These are phyloP conservation scores for Paxillus ammoniavirescens DNA, from an alignment of 768 basidiomycete species.

Conservation along the genomic window DNA sequence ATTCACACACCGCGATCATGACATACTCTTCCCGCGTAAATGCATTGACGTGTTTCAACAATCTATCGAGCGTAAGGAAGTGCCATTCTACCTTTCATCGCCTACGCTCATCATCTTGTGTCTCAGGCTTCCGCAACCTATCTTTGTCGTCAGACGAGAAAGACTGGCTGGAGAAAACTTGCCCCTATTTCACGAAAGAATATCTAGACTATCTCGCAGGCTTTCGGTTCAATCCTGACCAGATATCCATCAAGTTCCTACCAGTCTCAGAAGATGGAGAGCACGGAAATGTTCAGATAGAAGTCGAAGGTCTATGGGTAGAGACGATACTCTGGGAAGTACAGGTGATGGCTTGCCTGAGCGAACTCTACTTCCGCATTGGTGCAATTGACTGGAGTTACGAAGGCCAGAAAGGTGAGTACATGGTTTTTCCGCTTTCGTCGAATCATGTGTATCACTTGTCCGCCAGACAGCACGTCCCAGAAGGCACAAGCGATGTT, in stretches of 20 bases:
- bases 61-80: conserved; percentile 56
- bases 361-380: conserved; percentile 82
- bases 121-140: conserved; percentile 67
- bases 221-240: conserved; percentile 70
- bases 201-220: conserved; percentile 78
- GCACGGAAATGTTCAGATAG: conserved; percentile 69
- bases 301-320: conserved; percentile 68
- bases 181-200: conserved; percentile 66
- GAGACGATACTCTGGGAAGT: conserved; percentile 96
- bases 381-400: conserved; percentile 82
- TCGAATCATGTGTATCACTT: background rate
- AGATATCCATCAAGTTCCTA: conserved; percentile 59
- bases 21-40: conserved; percentile 56
- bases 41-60: conserved; percentile 35
- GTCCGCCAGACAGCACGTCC: conserved; percentile 61
- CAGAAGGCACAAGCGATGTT: conserved; percentile 67
- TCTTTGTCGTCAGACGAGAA: conserved; percentile 59
- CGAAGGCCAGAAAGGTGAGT: conserved; percentile 73
- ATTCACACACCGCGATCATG: conserved; percentile 76
- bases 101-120: conserved; percentile 38
- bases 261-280: conserved; percentile 51
- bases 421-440: background rate
- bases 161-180: conserved; percentile 60
- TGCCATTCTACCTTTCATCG: conserved; percentile 32
- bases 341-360: conserved; percentile 88